Base-by-base conservation (phyloP, 768 basidiomycete species). In the Trametes villosa region DNA sequence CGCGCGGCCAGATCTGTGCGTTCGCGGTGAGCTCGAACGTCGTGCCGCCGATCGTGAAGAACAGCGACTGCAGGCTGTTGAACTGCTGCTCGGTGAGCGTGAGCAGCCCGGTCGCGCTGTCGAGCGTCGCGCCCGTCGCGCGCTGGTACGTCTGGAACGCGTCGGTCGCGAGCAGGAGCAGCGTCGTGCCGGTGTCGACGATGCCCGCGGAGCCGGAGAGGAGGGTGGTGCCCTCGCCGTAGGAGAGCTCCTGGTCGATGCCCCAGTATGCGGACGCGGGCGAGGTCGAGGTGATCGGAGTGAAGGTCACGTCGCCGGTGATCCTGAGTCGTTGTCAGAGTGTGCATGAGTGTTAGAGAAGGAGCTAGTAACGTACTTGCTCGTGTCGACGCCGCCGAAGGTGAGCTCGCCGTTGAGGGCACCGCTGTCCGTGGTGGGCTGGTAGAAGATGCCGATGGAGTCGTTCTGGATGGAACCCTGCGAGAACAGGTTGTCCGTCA, bases 1-100 rank as follows among this genome's bases (percentile, higher is more conserved):
- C 67, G 47, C 85, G 82, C 0, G 87, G 87, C 86, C 87, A 89
- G 62, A 86, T 83, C 77, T 91, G 88, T 4, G 85, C 87, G 65
- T 88, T 86, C 17, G 83, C 69, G 3, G 83, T 85, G 56, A 89
- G 64, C 70, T 83, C 82, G 65, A 79, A 86, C 9, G 78, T 79
- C 17, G 72, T 73, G 81, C 84, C 60, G 44, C 71, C 82, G 50
- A 87, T 83, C 34, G 70, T 67, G 72, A 88, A 85, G 75, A 78
- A 78, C 29, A 87, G 59, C 68, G 77, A 82, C 71, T 85, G 63
- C 62, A 87, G 71, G 15, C 78, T 74, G 3, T 70, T 41, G 60
- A 81, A 85, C 69, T 87, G 83, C 13, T 62, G 61, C 38, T 78
- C 70, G 0, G 83, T 83, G 66, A 88, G 71, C 6, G 77, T 80